phyloP scores from a whole-genome alignment of 345 rosid species.

The Cardamine occulta region DNA sequence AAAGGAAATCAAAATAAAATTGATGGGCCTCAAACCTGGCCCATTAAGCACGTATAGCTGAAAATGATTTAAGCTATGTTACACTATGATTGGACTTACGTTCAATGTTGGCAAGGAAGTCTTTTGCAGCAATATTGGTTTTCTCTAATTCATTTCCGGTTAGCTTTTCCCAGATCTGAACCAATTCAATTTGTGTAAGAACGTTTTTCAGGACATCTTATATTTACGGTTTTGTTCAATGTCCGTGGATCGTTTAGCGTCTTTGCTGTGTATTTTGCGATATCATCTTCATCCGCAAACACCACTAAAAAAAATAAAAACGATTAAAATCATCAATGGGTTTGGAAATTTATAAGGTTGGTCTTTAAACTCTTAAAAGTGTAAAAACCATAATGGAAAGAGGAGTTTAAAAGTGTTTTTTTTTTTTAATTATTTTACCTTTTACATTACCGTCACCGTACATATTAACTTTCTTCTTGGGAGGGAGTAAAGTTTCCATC shows the following conservation, averaged over 20 bases:
- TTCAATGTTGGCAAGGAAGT: conserved; percentile 68
- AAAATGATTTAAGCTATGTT: background rate
- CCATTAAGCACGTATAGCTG: background rate
- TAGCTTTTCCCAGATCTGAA: conserved; percentile 74
- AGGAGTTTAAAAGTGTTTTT: background rate
- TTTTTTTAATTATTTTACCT: conserved; percentile 59
- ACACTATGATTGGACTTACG: conserved; percentile 41
- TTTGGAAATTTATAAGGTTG: background rate
- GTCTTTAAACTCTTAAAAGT: background rate
- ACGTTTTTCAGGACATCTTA: conserved; percentile 64
- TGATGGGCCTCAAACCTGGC: background rate
- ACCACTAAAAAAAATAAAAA: conserved; percentile 44
- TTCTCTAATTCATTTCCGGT: conserved; percentile 54
- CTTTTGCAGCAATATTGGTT: conserved; percentile 47
- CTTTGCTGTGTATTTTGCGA: conserved; percentile 64
- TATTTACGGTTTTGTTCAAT: conserved; percentile 63
- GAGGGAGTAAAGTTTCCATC: conserved; percentile 66
- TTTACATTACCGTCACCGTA: conserved; percentile 80
- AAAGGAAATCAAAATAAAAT: background rate
- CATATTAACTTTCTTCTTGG: conserved; percentile 50
- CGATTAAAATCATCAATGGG: background rate
- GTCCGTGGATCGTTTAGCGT: conserved; percentile 73
- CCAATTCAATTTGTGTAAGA: conserved; percentile 61
- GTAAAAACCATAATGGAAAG: background rate
- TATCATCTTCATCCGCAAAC: conserved; percentile 71